Conservation (phyloP, 306 rosid genomes). For the Argentina anserina region DNA sequence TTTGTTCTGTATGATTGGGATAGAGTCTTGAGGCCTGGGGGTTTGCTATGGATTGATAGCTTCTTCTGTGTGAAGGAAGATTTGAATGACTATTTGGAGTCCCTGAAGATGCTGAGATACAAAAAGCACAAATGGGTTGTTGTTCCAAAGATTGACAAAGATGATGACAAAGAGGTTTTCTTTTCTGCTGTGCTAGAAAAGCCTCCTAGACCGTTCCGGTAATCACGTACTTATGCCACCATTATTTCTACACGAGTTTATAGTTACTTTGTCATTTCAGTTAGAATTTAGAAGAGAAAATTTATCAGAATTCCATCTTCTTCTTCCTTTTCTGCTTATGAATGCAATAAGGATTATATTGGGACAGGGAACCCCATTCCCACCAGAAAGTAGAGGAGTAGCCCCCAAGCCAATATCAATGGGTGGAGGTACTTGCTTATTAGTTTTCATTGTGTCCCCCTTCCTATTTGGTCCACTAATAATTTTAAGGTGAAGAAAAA, state of each 20-base stretch:
- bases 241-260: background rate
- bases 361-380: background rate
- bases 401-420: background rate
- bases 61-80: conserved; percentile 68
- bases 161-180: conserved; percentile 61
- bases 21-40: conserved; percentile 74
- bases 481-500: background rate
- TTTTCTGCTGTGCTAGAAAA: conserved; percentile 75
- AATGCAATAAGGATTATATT: background rate
- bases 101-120: conserved; percentile 54
- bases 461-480: conserved; percentile 7
- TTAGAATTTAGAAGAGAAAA: background rate
- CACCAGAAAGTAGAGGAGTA: background rate
- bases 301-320: background rate
- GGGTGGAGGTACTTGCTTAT: background rate
- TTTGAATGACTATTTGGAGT: conserved; percentile 56
- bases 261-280: background rate
- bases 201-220: conserved; percentile 63
- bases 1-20: conserved; percentile 75
- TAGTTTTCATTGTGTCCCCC: background rate
- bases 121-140: conserved; percentile 62
- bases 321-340: background rate
- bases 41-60: conserved; percentile 74
- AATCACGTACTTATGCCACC: conserved; percentile 4
- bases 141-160: conserved; percentile 70